phyloP scores from a whole-genome alignment of 306 rosid species.

The Dryas octopetala region DNA sequence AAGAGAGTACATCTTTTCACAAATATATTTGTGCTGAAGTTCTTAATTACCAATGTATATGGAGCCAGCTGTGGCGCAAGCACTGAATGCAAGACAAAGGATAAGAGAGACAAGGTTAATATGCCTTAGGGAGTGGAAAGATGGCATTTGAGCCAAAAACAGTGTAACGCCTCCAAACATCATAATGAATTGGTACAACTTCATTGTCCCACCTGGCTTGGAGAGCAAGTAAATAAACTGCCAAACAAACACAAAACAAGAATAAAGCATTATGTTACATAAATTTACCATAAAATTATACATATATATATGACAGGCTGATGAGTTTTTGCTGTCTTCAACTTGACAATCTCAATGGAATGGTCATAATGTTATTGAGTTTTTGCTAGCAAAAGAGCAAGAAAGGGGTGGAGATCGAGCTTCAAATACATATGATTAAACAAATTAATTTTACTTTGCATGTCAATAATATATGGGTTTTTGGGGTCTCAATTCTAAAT shows the following conservation, averaged over 20 bases:
- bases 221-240: conserved; percentile 53
- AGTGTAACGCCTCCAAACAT: conserved; percentile 52
- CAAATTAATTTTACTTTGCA: too few relatives aligned
- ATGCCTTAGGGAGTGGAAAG: conserved; percentile 69
- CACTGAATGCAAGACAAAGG: conserved; percentile 46
- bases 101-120: conserved; percentile 52
- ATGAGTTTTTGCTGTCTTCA: too few relatives aligned
- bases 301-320: too few relatives aligned
- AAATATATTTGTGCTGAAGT: not conserved
- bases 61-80: conserved; percentile 44
- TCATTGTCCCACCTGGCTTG: conserved; percentile 45
- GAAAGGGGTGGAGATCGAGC: too few relatives aligned
- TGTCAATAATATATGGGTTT: too few relatives aligned
- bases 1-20: not conserved
- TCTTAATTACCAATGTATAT: conserved; percentile 48
- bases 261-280: too few relatives aligned
- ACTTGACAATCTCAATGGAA: too few relatives aligned
- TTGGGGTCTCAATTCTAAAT: too few relatives aligned
- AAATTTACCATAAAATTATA: too few relatives aligned
- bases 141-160: conserved; percentile 67
- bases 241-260: not conserved
- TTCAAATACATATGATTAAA: too few relatives aligned
- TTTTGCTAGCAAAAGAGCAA: too few relatives aligned
- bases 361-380: too few relatives aligned
- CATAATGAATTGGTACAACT: conserved; percentile 48